Percentiles rank a stretch among this genome's conserved stretches.
These are phyloP conservation scores for Didymellaceae sp. DNA, from an alignment of 2,329 filamentous ascomycete species.

Conservation along the genomic window DNA sequence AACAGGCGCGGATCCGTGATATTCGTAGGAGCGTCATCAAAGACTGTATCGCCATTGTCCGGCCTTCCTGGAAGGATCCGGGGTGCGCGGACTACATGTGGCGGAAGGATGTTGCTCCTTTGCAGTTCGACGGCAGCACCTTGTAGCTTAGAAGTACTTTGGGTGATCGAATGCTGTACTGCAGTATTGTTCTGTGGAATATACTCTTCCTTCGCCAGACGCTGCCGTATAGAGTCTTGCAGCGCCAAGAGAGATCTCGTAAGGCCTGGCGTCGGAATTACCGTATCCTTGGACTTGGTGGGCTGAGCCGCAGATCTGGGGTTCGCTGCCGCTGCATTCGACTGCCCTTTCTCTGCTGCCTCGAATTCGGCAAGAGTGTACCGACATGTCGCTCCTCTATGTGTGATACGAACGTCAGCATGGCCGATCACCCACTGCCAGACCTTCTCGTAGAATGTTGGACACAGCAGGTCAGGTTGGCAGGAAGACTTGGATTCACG, in stretches of 20 bases:
- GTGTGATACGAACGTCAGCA: conserved; percentile 62
- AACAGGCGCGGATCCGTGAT: conserved; percentile 40
- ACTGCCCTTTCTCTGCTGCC: conserved; percentile 32
- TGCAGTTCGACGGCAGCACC: not conserved
- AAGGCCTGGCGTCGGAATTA: conserved; percentile 3
- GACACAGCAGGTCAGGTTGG: conserved; percentile 49
- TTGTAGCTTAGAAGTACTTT: not conserved
- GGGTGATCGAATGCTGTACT: not conserved
- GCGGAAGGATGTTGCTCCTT: not conserved
- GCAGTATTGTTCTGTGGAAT: not conserved
- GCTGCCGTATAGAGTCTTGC: conserved; percentile 28
- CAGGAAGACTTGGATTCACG: not conserved
- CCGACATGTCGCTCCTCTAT: conserved; percentile 47
- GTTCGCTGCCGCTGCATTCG: conserved; percentile 1
- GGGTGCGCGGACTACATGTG: conserved; percentile 9
- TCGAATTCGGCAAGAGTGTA: conserved; percentile 43
- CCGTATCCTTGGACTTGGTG: not conserved
- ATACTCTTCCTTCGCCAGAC: conserved; percentile 20
- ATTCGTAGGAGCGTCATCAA: conserved; percentile 33
- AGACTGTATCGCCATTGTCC: conserved; percentile 23
- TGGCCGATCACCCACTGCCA: conserved; percentile 65
- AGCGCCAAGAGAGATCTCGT: conserved; percentile 25
- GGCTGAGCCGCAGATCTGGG: not conserved
- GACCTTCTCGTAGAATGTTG: conserved; percentile 59
- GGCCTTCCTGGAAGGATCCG: conserved; percentile 20